Evolutionary conservation across 2,329 filamentous ascomycete genomes (phyloP), one percentile per base, ranked within the genome.

Genomic region (Lasiodiplodia sp.): DNA sequence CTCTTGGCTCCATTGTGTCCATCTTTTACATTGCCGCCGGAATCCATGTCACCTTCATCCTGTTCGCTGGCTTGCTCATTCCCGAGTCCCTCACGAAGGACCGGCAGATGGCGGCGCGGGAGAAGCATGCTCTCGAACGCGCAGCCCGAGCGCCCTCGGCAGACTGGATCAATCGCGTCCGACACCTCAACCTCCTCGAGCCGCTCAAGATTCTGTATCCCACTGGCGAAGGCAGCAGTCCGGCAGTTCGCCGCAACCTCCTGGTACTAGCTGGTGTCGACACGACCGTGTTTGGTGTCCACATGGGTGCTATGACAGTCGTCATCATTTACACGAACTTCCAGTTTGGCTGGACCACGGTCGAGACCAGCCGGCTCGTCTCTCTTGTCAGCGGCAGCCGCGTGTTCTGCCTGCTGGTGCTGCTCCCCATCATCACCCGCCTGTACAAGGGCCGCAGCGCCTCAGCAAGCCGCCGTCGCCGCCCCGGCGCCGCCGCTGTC

Each of bases 51-150:
- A 81, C 89, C 69, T 97, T 96, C 81, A 88, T 96, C 63, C 40
- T 91, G 1, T 92, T 92, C 75, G 83, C 96, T 34, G 77, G 87
- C 5, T 84, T 96, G 56, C 73, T 92, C 37, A 86, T 97, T 2
- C 96, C 96, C 0, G 96, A 99, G 76, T 97, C 94, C 0, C 81
- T 98, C 0, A 92, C 92, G 8, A 87, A 88, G 76, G 87, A 88
- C 69, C 89, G 92, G 5, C 93, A 95, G 78, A 76, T 86, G 34
- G 79, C 85, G 3, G 94, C 94, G 0, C 87, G 89, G 14, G 89
- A 93, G 69, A 93, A 91, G 75, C 85, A 92, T 74, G 81, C 78
- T 1, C 73, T 79, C 53, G 77, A 81, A 53, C 72, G 72, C 38
- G 62, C 79, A 4, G 75, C 77, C 7, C 70, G 72, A 47, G 78